Evolutionary conservation across 2,329 filamentous ascomycete genomes (phyloP).

Genomic region (Sporothrix protearum): DNA sequence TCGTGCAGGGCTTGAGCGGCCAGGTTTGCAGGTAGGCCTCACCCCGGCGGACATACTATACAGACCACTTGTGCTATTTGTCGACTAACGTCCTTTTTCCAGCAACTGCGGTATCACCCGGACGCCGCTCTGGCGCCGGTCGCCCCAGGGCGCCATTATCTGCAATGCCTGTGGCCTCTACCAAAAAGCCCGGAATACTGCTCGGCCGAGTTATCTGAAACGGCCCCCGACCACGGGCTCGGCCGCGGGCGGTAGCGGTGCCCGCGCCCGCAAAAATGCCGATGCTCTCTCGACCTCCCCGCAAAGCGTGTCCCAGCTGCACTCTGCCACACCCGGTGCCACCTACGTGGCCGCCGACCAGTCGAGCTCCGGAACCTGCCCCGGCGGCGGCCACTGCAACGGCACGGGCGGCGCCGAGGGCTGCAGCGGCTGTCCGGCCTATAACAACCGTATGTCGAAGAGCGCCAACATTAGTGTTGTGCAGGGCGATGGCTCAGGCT

Average conservation of each 20-base stretch:
- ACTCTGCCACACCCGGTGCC: constrained; percentile 47
- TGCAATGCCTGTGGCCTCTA: constrained; percentile 98
- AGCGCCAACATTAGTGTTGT: constrained; percentile 66
- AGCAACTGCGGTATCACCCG: constrained; percentile 95
- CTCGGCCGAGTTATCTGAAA: constrained; percentile 86
- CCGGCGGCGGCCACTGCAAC: constrained; percentile 91
- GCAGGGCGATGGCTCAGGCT: constrained; percentile 33
- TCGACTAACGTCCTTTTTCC: not conserved
- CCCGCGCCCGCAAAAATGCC: constrained; percentile 41
- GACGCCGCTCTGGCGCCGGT: constrained; percentile 91
- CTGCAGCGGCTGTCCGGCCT: constrained; percentile 93
- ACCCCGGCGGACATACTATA: too few species aligned
- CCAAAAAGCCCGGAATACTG: constrained; percentile 85
- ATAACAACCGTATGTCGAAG: constrained; percentile 94
- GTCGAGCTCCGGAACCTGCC: constrained; percentile 79
- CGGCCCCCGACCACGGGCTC: constrained; percentile 59
- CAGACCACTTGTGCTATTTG: not conserved
- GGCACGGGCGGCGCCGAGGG: constrained; percentile 93
- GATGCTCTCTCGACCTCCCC: constrained; percentile 39
- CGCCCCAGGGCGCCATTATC: constrained; percentile 87
- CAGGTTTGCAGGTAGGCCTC: constrained; percentile 65
- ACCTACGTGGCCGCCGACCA: constrained; percentile 77
- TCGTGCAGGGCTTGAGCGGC: constrained; percentile 46
- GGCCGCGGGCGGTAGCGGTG: constrained; percentile 28
- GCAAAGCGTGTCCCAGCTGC: constrained; percentile 40